A percentile compares a stretch with the other conserved stretches of the same genome.
phyloP scores from a whole-genome alignment of 305 asterid genomes.

The Solanum hybrid region DNA sequence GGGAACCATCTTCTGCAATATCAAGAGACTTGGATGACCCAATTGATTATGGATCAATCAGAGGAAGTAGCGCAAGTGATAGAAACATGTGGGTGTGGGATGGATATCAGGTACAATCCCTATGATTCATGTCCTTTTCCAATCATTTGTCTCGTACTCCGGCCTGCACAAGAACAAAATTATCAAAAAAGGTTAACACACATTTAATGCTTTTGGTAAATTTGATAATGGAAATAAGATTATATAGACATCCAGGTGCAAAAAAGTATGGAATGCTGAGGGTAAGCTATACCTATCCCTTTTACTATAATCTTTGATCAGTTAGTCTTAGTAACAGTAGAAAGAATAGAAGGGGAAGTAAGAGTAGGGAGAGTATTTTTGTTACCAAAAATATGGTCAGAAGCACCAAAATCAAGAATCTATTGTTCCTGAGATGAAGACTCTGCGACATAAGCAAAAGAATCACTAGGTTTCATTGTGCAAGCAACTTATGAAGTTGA shows the following conservation, averaged over 20 bases:
- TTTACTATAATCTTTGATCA: background rate
- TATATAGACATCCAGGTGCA: background rate
- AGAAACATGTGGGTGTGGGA: background rate
- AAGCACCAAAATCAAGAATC: background rate
- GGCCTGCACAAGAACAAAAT: background rate
- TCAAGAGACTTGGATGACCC: background rate
- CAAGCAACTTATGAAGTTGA: background rate
- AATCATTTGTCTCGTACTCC: background rate
- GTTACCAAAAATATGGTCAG: background rate
- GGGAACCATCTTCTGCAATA: background rate
- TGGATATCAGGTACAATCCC: background rate
- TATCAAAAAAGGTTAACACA: background rate
- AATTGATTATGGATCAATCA: background rate
- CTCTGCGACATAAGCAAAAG: background rate
- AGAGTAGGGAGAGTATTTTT: background rate
- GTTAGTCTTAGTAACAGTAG: background rate
- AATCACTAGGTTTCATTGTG: background rate
- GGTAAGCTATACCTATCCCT: background rate
- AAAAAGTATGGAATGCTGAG: background rate
- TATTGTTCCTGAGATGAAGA: background rate
- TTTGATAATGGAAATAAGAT: background rate
- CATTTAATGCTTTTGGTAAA: background rate
- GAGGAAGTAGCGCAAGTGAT: background rate
- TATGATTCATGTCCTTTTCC: background rate
- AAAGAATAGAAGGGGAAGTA: background rate